These are phyloP conservation scores for Prunus persica DNA, from an alignment of 306 rosid species.

Conservation along the genomic window Prunus_persica_NCBIv2 NC_034016.1:21181001-21181500, in stretches of 20 bases:
- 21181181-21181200: slow-evolving; percentile 60
- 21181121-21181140: not conserved
- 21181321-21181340: too few relatives aligned
- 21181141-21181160: not conserved
- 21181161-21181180: too few relatives aligned
- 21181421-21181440: not conserved
- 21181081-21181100: slow-evolving; percentile 38
- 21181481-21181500: not conserved
- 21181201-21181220: slow-evolving; percentile 93
- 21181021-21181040: slow-evolving; percentile 47
- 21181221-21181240: slow-evolving; percentile 82
- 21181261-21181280: not conserved
- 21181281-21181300: too few relatives aligned
- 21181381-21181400: not conserved
- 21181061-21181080: slow-evolving; percentile 59
- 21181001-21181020: slow-evolving; percentile 69
- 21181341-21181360: slow-evolving; percentile 79
- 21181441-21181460: not conserved
- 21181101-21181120: not conserved
- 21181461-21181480: not conserved
- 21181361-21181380: slow-evolving; percentile 12
- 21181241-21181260: slow-evolving; percentile 48
- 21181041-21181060: slow-evolving; percentile 69
- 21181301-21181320: too few relatives aligned
- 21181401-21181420: not conserved